Evolutionary conservation across 1,284 basidiomycete species (phyloP).

Genomic region (Tilletia walkeri): DNA sequence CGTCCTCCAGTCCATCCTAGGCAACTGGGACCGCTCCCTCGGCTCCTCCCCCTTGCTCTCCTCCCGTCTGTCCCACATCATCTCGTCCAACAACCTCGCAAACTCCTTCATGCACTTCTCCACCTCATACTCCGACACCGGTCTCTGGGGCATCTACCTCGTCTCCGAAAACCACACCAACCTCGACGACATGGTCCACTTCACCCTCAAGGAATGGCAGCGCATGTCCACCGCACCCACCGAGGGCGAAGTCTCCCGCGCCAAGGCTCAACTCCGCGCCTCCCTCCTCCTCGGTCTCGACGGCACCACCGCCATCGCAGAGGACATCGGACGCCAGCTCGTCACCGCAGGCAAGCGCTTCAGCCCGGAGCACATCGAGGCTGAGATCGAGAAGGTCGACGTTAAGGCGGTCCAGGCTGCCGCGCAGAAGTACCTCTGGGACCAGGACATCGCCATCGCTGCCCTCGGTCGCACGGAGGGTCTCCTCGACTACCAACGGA

Average conservation of each 20-base stretch:
- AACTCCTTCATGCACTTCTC: slow-evolving; percentile 99
- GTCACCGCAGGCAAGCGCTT: slow-evolving; percentile 78
- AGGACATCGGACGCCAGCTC: slow-evolving; percentile 96
- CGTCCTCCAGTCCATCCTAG: slow-evolving; percentile 95
- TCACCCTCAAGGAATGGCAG: slow-evolving; percentile 94
- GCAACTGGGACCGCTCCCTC: slow-evolving; percentile 98
- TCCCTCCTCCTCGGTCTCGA: slow-evolving; percentile 85
- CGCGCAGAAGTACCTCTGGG: slow-evolving; percentile 95
- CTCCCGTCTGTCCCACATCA: slow-evolving; percentile 84
- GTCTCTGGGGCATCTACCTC: slow-evolving; percentile 98
- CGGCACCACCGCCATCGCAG: slow-evolving; percentile 91
- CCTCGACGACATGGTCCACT: slow-evolving; percentile 90
- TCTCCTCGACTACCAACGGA: slow-evolving; percentile 62
- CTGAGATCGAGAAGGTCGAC: slow-evolving; percentile 82
- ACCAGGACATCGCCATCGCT: slow-evolving; percentile 66
- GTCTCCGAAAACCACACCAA: slow-evolving; percentile 78
- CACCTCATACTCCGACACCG: slow-evolving; percentile 98
- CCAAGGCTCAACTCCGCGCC: slow-evolving; percentile 97
- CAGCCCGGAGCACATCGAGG: slow-evolving; percentile 90
- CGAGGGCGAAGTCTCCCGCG: slow-evolving; percentile 85
- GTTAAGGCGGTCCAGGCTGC: slow-evolving; percentile 88
- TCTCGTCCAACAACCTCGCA: slow-evolving; percentile 91
- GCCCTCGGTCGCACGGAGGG: slow-evolving; percentile 69
- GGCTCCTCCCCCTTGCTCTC: slow-evolving; percentile 86
- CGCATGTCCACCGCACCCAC: slow-evolving; percentile 87